Base-by-base conservation (phyloP, 1,284 basidiomycete genomes). In the Agroathelia rolfsii region DNA sequence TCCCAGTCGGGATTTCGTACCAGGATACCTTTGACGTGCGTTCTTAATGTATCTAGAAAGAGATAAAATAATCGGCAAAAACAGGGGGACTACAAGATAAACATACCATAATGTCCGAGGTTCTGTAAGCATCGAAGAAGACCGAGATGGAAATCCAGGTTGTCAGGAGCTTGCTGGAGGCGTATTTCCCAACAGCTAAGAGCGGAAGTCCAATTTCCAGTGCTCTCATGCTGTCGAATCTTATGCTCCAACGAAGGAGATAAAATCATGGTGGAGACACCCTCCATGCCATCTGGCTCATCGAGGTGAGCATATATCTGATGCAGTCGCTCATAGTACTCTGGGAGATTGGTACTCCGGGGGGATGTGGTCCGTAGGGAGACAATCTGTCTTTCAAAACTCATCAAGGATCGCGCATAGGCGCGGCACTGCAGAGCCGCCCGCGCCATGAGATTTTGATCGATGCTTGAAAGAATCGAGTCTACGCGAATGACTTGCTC, bases 141-240 rank as follows among this genome's bases (percentile, higher is more conserved):
- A 3, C 95, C 95, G 6, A 95, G 55, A 53, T 99, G 95, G 39
- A 83, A 81, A 18, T 84, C 74, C 6, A 95, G 65, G 43, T 93
- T 89, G 46, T 95, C 77, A 0, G 94, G 94, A 17, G 77, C 75
- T 42, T 88, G 79, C 51, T 97, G 94, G 14, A 99, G 63, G 29
- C 84, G 73, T n/a, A 98, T 84, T 58, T 99, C 95, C 95, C 95
- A 99, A 47, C 95, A 99, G 49, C 94, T 97, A 55, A 98, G 95
- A 4, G 95, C 95, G 3, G 92, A 85, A 1, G 95, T 98, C 95
- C 95, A 99, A 25, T 82, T 71, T 3, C 95, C 95, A 1, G 88
- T 96, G 45, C 85, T 95, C 56, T 99, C 95, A 50, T 99, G 95
- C 48, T 98, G 88, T 28, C 95, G 80, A 40, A 99, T 98, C 56